phyloP scores from a whole-genome alignment of 257 asterid genomes.

The Henckelia pumila region DNA sequence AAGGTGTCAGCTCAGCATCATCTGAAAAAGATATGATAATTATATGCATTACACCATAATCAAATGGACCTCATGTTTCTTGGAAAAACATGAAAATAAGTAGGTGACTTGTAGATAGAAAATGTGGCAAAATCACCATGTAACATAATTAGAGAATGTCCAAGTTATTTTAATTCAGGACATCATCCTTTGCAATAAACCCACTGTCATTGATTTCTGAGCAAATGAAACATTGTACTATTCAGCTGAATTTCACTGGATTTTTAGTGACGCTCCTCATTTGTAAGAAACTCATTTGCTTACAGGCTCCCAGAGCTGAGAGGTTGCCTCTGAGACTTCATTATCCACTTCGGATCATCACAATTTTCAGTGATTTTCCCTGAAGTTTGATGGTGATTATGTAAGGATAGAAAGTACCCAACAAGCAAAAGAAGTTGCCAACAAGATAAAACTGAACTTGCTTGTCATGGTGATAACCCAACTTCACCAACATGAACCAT shows the following conservation, averaged over 20 bases:
- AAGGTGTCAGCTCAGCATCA: slow-evolving; percentile 81
- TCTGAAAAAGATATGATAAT: slow-evolving; percentile 42
- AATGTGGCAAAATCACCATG: slow-evolving; percentile 7
- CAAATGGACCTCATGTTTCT: slow-evolving; percentile 14
- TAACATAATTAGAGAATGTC: slow-evolving; percentile 8
- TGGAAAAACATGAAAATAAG: background rate
- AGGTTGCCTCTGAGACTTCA: background rate
- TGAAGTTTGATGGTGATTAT: background rate
- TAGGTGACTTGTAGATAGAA: background rate
- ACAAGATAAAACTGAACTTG: background rate
- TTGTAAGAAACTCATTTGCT: background rate
- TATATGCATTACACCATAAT: slow-evolving; percentile 12
- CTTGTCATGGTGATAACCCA: background rate
- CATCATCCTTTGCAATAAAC: background rate
- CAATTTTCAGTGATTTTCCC: slow-evolving; percentile 13
- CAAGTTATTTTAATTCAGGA: background rate
- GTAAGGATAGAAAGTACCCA: slow-evolving; percentile 15
- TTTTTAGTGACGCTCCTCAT: background rate
- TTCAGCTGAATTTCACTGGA: background rate
- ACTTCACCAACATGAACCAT: background rate
- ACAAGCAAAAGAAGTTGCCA: slow-evolving; percentile 11
- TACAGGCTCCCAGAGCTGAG: background rate
- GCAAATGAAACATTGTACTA: slow-evolving; percentile 1
- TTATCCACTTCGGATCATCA: background rate
- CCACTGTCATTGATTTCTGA: background rate